Base-by-base conservation (phyloP, 2,329 filamentous ascomycete species). In the Apiospora malaysiana region DNA sequence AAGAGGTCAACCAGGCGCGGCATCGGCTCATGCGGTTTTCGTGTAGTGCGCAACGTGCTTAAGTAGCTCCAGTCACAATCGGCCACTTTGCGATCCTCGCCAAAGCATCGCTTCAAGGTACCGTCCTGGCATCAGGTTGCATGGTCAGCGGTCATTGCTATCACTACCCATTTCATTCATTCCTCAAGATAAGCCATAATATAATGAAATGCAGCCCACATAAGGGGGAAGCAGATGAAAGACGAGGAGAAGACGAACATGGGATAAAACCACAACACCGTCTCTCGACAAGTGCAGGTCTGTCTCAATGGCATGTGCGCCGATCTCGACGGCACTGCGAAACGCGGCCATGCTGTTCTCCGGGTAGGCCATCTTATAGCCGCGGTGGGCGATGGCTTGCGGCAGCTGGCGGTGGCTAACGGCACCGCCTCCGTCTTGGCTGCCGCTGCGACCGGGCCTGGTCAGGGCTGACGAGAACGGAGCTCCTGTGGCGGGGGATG, bases 321-420 rank as follows among this genome's bases (percentile, higher is more conserved):
- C 94, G 23, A 90, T 90, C 43, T 89, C 84, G 2, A 95, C 87
- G 1, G 94, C 95, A 40, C 87, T 91, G 71, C 84, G 84, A 82
- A 97, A 97, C 9, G 93, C 92, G 21, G 85, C 87, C 87, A 98
- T 90, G 1, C 93, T 92, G 82, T 98, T 98, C 81, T 98, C 95
- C 0, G 95, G 94, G 75, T 87, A 93, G 68, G 86, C 86, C 0
- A 91, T 90, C 79, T 93, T 95, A 85, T 91, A 94, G 63, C 93
- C 93, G 71, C 93, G 87, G 83, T 95, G 93, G 1, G 92, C 92
- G 73, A 96, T 94, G 70, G 90, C 88, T 79, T 94, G 92, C 1
- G 93, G 93, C 68, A 90, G 80, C 43, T 70, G 69, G 25, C 45
- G 68, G 37, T 27, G 68, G 56, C 56, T 63, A 10, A 40, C 56